Evolutionary conservation across 805 yeast genomes (phyloP).

Genomic region (Lachancea quebecensis): DNA sequence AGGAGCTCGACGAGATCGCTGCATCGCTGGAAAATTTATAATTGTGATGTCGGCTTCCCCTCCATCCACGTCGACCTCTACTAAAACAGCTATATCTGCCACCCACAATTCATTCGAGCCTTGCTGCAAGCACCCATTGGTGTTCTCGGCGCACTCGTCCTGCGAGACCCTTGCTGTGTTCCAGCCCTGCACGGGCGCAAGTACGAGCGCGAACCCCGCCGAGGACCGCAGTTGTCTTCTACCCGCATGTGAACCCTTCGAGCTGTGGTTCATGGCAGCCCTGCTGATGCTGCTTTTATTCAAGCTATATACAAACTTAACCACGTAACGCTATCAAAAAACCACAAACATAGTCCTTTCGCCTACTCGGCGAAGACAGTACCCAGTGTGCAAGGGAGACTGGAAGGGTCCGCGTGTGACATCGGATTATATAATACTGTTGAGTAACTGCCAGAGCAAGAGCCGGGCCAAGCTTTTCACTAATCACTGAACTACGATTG

Average conservation of each 20-base stretch:
- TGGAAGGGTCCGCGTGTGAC: too few species aligned
- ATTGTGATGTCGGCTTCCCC: conserved; percentile 6
- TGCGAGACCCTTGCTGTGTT: neutral
- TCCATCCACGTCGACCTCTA: conserved; percentile 5
- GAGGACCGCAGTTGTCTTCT: neutral
- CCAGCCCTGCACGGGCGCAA: neutral
- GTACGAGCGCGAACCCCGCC: neutral
- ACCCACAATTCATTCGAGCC: neutral
- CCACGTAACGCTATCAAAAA: too few species aligned
- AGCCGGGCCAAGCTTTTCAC: too few species aligned
- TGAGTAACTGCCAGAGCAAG: too few species aligned
- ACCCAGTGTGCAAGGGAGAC: too few species aligned
- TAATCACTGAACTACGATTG: too few species aligned
- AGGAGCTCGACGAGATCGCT: conserved; percentile 93
- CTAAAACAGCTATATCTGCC: conserved; percentile 1
- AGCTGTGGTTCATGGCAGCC: conserved; percentile 5
- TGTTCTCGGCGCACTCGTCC: neutral
- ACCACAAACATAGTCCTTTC: too few species aligned
- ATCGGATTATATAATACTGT: too few species aligned
- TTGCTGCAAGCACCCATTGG: neutral
- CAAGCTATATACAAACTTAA: conserved; percentile 1
- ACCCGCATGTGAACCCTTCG: neutral
- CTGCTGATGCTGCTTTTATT: conserved; percentile 7
- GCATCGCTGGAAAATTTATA: conserved; percentile 74
- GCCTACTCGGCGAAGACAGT: too few species aligned